phyloP scores from a whole-genome alignment of 208 protist species.

The Leishmania martiniquensis region DNA sequence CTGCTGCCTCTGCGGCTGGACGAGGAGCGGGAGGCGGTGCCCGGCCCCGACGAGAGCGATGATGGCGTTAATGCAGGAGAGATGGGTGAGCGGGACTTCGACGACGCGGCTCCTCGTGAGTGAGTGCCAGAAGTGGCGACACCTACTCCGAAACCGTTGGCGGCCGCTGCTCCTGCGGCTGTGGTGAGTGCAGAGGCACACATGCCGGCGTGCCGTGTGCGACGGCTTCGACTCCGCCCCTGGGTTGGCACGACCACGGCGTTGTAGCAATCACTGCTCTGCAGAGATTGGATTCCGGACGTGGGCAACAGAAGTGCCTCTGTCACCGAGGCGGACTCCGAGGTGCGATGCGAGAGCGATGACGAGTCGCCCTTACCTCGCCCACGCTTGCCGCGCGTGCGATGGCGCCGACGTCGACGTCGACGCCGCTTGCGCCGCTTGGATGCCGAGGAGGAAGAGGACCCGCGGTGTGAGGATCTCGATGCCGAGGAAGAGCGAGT shows the following conservation, averaged over 20 bases:
- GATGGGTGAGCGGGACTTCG: not conserved
- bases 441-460: not conserved
- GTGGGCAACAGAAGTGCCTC: not conserved
- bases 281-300: not conserved
- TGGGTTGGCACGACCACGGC: not conserved
- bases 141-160: not conserved
- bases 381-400: not conserved
- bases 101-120: not conserved
- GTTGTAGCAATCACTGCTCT: not conserved
- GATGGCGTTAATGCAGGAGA: not conserved
- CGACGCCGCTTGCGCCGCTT: slow-evolving; percentile 5
- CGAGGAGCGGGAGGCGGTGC: slow-evolving; percentile 10
- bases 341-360: slow-evolving; percentile 1
- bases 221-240: not conserved
- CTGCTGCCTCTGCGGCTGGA: slow-evolving; percentile 5
- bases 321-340: not conserved
- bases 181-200: not conserved
- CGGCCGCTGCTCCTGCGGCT: not conserved
- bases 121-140: not conserved
- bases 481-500: too few species aligned
- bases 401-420: slow-evolving; percentile 4
- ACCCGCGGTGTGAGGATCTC: not conserved
- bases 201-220: not conserved
- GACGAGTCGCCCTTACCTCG: not conserved
- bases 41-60: not conserved